A percentile compares a stretch with the other conserved stretches of the same genome.
Evolutionary conservation across 2,329 filamentous ascomycete genomes (phyloP).

Genomic region (Pseudocercospora vitis): DNA sequence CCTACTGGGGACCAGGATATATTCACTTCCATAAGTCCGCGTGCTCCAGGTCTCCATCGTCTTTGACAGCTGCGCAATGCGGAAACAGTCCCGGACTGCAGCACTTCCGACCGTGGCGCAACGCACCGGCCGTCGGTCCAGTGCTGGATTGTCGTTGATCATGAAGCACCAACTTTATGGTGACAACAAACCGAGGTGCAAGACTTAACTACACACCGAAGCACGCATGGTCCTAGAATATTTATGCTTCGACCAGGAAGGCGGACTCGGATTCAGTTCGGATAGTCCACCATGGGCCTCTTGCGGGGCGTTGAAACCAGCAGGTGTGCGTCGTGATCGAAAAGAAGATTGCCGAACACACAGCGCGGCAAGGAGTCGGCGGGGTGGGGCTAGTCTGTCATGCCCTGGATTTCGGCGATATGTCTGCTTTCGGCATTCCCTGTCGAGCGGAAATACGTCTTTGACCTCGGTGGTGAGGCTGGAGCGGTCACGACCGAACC

Average conservation of each 20-base stretch:
- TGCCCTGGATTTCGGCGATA: constrained; percentile 18
- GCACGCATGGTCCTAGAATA: no score
- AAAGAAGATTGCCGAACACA: constrained; percentile 21
- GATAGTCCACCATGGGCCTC: background rate
- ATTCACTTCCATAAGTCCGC: background rate
- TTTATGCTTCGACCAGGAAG: constrained; percentile 11
- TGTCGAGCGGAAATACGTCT: constrained; percentile 12
- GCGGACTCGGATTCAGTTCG: constrained; percentile 9
- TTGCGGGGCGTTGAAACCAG: constrained; percentile 10
- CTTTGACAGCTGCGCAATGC: constrained; percentile 1
- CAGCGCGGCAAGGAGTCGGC: constrained; percentile 12
- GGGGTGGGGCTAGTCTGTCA: constrained; percentile 13
- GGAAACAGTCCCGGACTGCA: background rate
- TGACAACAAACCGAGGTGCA: no score
- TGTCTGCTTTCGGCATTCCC: constrained; percentile 17
- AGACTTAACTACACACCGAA: no score
- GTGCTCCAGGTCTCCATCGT: constrained; percentile 3
- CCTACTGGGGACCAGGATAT: background rate
- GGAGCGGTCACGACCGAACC: constrained; percentile 2
- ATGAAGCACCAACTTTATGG: no score
- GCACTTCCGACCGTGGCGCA: background rate
- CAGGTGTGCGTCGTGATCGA: constrained; percentile 11
- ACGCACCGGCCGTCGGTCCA: no score
- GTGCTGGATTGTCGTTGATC: no score
- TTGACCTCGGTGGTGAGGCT: constrained; percentile 15